Evolutionary conservation across 1,284 basidiomycete species (phyloP).

Genomic region (Rhodotorula sp.): DNA sequence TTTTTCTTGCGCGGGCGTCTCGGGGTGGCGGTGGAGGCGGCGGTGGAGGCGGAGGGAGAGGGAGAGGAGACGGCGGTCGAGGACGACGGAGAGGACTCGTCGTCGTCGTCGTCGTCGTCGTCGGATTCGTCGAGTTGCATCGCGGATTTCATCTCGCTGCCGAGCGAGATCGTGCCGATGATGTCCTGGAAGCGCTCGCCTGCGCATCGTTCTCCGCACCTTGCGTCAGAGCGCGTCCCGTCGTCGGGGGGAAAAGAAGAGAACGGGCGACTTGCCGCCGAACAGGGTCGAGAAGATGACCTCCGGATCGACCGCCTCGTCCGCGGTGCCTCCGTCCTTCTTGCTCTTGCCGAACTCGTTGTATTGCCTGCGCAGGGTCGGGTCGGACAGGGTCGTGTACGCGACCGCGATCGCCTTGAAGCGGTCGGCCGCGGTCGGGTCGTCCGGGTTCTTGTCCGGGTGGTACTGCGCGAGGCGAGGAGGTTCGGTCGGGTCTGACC

Average conservation of each 20-base stretch:
- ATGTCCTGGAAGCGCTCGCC: conserved; percentile 48
- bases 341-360: conserved; percentile 41
- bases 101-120: conserved; percentile 56
- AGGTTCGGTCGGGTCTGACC: background rate
- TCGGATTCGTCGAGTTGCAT: conserved; percentile 76
- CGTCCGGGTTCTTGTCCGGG: conserved; percentile 79
- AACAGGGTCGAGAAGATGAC: conserved; percentile 94
- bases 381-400: conserved; percentile 69
- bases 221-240: too few species aligned
- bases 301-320: conserved; percentile 63
- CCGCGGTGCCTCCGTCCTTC: conserved; percentile 35
- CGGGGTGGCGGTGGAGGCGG: conserved; percentile 1
- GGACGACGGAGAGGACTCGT: conserved; percentile 28
- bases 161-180: conserved; percentile 62
- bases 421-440: conserved; percentile 78
- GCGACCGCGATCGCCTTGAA: conserved; percentile 52
- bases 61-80: conserved; percentile 12
- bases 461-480: conserved; percentile 46
- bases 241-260: too few species aligned
- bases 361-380: conserved; percentile 54
- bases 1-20: conserved; percentile 49
- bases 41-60: background rate
- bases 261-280: conserved; percentile 57
- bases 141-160: conserved; percentile 95
- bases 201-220: too few species aligned